Conservation (phyloP, 2,329 filamentous ascomycete genomes). For the Emmonsiellopsis sp. region DNA sequence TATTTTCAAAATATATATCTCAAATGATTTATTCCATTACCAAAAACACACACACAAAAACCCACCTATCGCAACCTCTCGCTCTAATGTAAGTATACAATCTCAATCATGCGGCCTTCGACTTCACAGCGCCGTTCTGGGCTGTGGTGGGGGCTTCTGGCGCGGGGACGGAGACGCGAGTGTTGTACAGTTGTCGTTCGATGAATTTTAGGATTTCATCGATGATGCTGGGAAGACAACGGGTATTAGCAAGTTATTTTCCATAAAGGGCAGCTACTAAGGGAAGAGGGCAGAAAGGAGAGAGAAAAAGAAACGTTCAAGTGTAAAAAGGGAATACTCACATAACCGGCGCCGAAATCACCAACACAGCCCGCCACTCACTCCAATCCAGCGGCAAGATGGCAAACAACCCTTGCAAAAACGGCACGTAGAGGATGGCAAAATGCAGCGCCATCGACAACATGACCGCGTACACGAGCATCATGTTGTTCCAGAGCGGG, state of each 20-base stretch:
- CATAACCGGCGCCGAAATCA: conserved; percentile 87
- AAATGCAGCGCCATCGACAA: conserved; percentile 95
- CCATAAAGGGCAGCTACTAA: too few species aligned
- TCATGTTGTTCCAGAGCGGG: conserved; percentile 97
- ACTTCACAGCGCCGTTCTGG: conserved; percentile 26
- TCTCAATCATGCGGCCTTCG: conserved; percentile 16
- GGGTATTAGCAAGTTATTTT: neutral
- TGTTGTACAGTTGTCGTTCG: conserved; percentile 56
- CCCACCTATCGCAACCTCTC: neutral
- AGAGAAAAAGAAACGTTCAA: neutral
- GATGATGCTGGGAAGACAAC: conserved; percentile 48
- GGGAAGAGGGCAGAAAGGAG: neutral
- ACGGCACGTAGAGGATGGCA: conserved; percentile 80
- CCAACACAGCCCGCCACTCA: conserved; percentile 87
- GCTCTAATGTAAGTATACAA: neutral
- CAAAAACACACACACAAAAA: neutral
- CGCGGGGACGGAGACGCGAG: conserved; percentile 10
- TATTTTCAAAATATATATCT: too few species aligned
- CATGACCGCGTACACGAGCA: conserved; percentile 88
- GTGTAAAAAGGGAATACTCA: conserved; percentile 42
- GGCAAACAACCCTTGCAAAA: conserved; percentile 80
- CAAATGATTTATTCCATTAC: too few species aligned
- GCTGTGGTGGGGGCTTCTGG: neutral
- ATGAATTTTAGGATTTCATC: conserved; percentile 74
- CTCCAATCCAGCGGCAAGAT: conserved; percentile 76